A percentile compares a stretch with the other conserved stretches of the same genome.
phyloP scores from a whole-genome alignment of 768 basidiomycete species.

The Termitomyces sp. region DNA sequence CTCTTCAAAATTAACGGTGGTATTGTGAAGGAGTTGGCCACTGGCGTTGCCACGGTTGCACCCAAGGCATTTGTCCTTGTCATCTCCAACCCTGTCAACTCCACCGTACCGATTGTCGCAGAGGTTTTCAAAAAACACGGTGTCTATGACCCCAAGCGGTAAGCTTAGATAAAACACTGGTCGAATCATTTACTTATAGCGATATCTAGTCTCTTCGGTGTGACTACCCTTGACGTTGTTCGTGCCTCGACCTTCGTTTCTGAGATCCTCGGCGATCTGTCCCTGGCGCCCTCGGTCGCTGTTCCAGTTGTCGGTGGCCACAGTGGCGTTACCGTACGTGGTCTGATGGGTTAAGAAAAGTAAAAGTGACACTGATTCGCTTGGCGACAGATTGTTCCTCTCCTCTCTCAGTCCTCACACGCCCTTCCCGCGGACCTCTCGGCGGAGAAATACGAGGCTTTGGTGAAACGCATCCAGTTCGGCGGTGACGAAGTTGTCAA shows the following conservation, averaged over 20 bases:
- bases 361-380: background rate
- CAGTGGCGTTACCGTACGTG: constrained; percentile 79
- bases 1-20: constrained; percentile 99
- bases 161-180: constrained; percentile 11
- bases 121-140: constrained; percentile 93
- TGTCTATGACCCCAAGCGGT: constrained; percentile 91
- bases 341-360: background rate
- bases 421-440: constrained; percentile 57
- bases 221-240: constrained; percentile 96
- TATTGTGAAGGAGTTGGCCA: constrained; percentile 90
- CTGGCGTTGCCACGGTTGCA: constrained; percentile 73
- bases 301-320: constrained; percentile 96
- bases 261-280: constrained; percentile 62
- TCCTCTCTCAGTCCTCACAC: constrained; percentile 86
- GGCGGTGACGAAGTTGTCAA: constrained; percentile 98
- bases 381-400: constrained; percentile 72
- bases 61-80: constrained; percentile 94
- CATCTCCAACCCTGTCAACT: constrained; percentile 99
- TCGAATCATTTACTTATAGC: too few relatives aligned
- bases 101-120: constrained; percentile 94
- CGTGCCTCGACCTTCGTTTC: constrained; percentile 96
- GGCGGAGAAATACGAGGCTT: constrained; percentile 43
- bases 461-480: constrained; percentile 87
- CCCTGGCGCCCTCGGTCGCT: constrained; percentile 52
- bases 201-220: constrained; percentile 78